Evolutionary conservation across 768 basidiomycete species (phyloP), one percentile per base, ranked within the genome.

Genomic region (Naganishia kalamii): DNA sequence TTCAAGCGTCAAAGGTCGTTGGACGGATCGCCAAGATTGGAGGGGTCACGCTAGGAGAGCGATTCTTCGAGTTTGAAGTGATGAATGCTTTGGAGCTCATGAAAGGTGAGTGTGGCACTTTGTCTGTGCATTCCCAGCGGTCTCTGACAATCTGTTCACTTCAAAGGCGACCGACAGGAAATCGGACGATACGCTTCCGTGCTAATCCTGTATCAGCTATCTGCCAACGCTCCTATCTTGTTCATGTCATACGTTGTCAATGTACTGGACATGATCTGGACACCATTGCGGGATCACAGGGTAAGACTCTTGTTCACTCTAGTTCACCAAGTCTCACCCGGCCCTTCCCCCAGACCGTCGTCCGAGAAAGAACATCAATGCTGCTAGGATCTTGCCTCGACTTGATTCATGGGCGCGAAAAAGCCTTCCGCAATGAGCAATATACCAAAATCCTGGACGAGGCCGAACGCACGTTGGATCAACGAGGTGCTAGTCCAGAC

Each of bases 221-320:
- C 96, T 1, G 84, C 86, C 30, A 88, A 92, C 77, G 92, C 88
- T 68, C 88, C 90, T 0, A 85, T 82, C 7, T 87, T 92, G 71
- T 94, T 97, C 78, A 86, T 91, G 71, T 84, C 89, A 1, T 88
- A 91, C 78, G 92, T 98, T 23, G 84, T 84, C 60, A 83, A 88
- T 41, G 88, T 96, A 13, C 87, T 98, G 57, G 92, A 92, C 75
- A 92, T 92, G 78, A 91, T 99, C 62, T 87, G 96, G 68, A 85
- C 88, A 1, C 90, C 93, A 4, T 78, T 99, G 25, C 82, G 93
- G 47, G 96, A 99, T 76, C 83, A 88, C 19, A 86, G 92, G 60
- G 85, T 92, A 52, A 50, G 78, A 68, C 11, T 61, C 1, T 10
- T 2, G 21, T 40, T 41, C 7, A 25, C 7, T 12, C n/a, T 40